A percentile compares a stretch with the other conserved stretches of the same genome.
Evolutionary conservation across 768 basidiomycete species (phyloP).

Genomic region (Aureoboletus auriporus): DNA sequence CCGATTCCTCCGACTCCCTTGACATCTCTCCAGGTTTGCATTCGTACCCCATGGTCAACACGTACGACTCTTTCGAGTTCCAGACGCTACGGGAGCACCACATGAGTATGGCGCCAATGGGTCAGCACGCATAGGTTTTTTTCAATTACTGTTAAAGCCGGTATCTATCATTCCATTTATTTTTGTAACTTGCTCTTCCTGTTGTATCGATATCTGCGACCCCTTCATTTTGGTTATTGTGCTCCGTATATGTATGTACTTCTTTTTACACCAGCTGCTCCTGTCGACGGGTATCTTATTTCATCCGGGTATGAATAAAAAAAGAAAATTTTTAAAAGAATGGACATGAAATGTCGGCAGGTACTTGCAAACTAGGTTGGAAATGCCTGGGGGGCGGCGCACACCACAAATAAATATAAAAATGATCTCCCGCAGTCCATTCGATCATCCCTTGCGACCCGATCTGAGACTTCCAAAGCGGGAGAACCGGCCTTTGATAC

Average conservation of each 20-base stretch:
- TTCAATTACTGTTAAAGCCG: too few relatives aligned
- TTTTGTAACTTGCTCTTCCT: constrained; percentile 17
- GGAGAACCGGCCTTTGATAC: constrained; percentile 70
- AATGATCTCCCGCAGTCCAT: background rate
- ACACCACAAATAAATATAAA: background rate
- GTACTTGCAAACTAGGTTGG: too few relatives aligned
- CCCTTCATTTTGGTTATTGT: background rate
- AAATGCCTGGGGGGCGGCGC: too few relatives aligned
- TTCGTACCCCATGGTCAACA: constrained; percentile 8
- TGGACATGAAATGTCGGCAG: too few relatives aligned
- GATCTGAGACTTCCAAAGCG: constrained; percentile 70
- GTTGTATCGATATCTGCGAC: constrained; percentile 26
- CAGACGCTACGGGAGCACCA: constrained; percentile 30
- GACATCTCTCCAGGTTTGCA: constrained; percentile 15
- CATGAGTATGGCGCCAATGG: constrained; percentile 10
- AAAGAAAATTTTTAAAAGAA: too few relatives aligned
- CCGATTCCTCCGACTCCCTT: constrained; percentile 15
- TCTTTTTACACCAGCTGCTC: too few relatives aligned
- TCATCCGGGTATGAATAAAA: constrained; percentile 16
- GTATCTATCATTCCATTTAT: constrained; percentile 16
- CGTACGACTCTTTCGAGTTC: constrained; percentile 33
- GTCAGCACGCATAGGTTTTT: constrained; percentile 19
- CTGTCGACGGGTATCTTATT: constrained; percentile 13
- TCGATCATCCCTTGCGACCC: constrained; percentile 33
- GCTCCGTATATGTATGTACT: background rate